These are phyloP conservation scores for Beauveria asiatica DNA, from an alignment of 2,329 filamentous ascomycete genomes.

Conservation along the genomic window DNA sequence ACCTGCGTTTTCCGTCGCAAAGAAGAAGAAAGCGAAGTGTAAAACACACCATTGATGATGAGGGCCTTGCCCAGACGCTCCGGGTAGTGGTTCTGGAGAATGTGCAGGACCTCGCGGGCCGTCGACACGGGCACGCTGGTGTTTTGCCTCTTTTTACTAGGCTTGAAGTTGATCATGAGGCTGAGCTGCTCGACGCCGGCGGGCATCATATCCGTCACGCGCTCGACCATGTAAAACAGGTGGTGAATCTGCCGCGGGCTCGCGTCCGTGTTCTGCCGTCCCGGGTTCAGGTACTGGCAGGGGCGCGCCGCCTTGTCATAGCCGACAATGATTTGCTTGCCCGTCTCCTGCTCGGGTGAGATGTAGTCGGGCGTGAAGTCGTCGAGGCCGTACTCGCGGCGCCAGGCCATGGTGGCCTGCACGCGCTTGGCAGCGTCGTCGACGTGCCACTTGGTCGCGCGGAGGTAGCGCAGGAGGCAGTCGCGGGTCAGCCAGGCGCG, in stretches of 20 bases:
- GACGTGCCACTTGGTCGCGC: constrained; percentile 84
- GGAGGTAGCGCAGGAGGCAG: constrained; percentile 85
- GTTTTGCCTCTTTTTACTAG: constrained; percentile 65
- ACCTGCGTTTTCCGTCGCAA: too few species aligned
- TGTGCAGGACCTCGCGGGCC: constrained; percentile 76
- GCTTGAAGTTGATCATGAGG: constrained; percentile 86
- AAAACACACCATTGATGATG: constrained; percentile 68
- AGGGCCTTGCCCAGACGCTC: constrained; percentile 83
- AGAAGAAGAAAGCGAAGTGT: neutral
- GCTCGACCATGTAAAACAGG: constrained; percentile 91
- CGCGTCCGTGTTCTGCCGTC: constrained; percentile 83
- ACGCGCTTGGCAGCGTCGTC: constrained; percentile 71
- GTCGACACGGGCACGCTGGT: constrained; percentile 63
- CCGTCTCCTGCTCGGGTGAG: constrained; percentile 88
- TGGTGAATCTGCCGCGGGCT: constrained; percentile 85
- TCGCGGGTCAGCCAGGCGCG: constrained; percentile 86
- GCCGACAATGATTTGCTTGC: constrained; percentile 85
- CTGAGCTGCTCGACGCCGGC: constrained; percentile 79
- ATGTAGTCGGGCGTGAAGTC: constrained; percentile 79
- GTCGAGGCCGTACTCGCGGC: constrained; percentile 79
- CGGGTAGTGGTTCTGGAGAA: constrained; percentile 92
- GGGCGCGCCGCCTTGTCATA: constrained; percentile 81
- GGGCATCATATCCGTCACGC: constrained; percentile 78
- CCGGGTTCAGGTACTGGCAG: constrained; percentile 84
- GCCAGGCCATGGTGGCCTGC: constrained; percentile 74